Conservation (phyloP, 2,329 filamentous ascomycete genomes). For the Stemphylium lycopersici region DNA sequence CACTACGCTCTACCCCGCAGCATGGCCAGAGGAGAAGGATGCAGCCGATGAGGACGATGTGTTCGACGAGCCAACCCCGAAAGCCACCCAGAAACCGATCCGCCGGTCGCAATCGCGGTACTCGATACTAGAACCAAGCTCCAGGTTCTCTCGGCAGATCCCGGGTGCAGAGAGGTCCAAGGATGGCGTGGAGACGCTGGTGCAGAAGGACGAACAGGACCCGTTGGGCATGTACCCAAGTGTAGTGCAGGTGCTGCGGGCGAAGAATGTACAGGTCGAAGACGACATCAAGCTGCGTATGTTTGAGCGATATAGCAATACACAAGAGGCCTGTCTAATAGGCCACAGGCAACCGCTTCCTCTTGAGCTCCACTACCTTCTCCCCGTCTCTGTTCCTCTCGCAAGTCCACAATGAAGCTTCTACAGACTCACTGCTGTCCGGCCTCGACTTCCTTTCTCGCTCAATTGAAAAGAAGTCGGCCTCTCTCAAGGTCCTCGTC, state of each 20-base stretch:
- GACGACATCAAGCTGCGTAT: slow-evolving; percentile 79
- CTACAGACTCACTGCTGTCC: slow-evolving; percentile 77
- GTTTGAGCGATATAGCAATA: slow-evolving; percentile 42
- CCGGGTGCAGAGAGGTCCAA: slow-evolving; percentile 71
- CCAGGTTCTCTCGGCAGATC: slow-evolving; percentile 71
- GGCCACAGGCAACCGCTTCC: slow-evolving; percentile 78
- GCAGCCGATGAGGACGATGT: slow-evolving; percentile 63
- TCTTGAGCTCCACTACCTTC: slow-evolving; percentile 94
- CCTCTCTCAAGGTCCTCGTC: slow-evolving; percentile 92
- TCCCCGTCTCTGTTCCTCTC: slow-evolving; percentile 90
- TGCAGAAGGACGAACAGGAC: slow-evolving; percentile 91
- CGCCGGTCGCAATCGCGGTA: slow-evolving; percentile 77
- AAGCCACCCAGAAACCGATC: slow-evolving; percentile 29
- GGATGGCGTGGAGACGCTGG: slow-evolving; percentile 74
- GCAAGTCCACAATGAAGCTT: slow-evolving; percentile 85
- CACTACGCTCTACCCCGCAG: slow-evolving; percentile 74
- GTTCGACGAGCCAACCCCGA: slow-evolving; percentile 56
- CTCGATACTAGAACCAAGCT: slow-evolving; percentile 79
- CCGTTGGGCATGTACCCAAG: slow-evolving; percentile 87
- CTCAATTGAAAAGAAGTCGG: slow-evolving; percentile 97
- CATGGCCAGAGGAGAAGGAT: slow-evolving; percentile 87
- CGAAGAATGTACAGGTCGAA: slow-evolving; percentile 78
- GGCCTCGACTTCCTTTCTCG: slow-evolving; percentile 85
- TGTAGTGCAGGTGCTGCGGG: slow-evolving; percentile 79
- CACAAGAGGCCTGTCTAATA: slow-evolving; percentile 11